phyloP scores from a whole-genome alignment of 2,329 filamentous ascomycete species.

The Furcasterigmium furcatum region DNA sequence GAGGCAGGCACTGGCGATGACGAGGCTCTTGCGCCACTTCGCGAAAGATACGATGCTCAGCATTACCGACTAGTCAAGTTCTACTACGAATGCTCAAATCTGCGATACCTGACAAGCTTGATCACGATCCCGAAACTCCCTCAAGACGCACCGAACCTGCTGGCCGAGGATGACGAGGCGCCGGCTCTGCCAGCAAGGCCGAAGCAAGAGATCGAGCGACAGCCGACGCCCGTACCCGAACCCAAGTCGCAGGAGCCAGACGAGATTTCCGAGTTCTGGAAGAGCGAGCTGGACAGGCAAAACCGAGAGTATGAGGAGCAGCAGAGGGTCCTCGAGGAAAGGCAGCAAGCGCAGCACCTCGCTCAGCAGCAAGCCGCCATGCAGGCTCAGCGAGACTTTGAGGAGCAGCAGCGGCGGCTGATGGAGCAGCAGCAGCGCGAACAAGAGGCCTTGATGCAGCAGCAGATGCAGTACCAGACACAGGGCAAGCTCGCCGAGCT shows the following conservation, averaged over 20 bases:
- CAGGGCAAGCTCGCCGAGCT: constrained; percentile 94
- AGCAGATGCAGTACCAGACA: constrained; percentile 91
- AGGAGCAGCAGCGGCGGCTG: constrained; percentile 85
- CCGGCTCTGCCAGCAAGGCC: constrained; percentile 79
- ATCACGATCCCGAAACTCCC: constrained; percentile 96
- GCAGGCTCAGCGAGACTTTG: constrained; percentile 91
- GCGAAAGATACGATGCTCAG: constrained; percentile 87
- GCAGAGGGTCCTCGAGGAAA: constrained; percentile 82
- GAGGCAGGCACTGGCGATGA: constrained; percentile 79
- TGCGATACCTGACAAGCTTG: constrained; percentile 91
- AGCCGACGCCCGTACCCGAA: constrained; percentile 61
- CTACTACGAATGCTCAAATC: constrained; percentile 98
- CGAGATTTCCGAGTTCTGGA: constrained; percentile 98
- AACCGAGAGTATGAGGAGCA: constrained; percentile 95
- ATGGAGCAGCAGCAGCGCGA: constrained; percentile 87
- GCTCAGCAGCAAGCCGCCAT: constrained; percentile 80
- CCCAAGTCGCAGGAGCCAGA: constrained; percentile 78
- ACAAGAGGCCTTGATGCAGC: constrained; percentile 82
- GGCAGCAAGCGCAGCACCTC: constrained; percentile 76
- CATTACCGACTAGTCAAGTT: constrained; percentile 96
- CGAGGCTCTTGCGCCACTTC: constrained; percentile 84
- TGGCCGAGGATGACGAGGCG: constrained; percentile 79
- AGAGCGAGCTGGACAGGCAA: constrained; percentile 83
- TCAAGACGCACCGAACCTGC: constrained; percentile 85
- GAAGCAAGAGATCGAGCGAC: constrained; percentile 68